Evolutionary conservation across 2,329 filamentous ascomycete species (phyloP).

Genomic region (Xylaria sp.): DNA sequence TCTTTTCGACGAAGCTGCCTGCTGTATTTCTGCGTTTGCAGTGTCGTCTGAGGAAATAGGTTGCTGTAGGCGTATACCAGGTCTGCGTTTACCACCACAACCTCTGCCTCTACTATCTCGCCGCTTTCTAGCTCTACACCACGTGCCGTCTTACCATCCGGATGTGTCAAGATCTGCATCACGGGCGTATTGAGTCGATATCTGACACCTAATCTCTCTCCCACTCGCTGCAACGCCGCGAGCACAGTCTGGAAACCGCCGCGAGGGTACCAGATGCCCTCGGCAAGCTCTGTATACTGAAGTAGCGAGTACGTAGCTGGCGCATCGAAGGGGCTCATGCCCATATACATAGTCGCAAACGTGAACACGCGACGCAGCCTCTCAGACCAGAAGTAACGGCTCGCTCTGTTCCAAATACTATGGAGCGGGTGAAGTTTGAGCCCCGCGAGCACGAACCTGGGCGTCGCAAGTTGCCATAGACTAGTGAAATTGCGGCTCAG

Average conservation of each 20-base stretch:
- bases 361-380: constrained; percentile 76
- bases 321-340: constrained; percentile 80
- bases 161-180: constrained; percentile 61
- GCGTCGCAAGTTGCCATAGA: constrained; percentile 65
- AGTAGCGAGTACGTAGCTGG: constrained; percentile 78
- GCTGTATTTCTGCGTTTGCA: constrained; percentile 47
- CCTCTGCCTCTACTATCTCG: constrained; percentile 68
- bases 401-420: constrained; percentile 72
- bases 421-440: constrained; percentile 75
- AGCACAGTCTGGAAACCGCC: constrained; percentile 76
- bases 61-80: constrained; percentile 79
- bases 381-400: constrained; percentile 76
- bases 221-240: constrained; percentile 70
- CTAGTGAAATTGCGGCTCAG: constrained; percentile 74
- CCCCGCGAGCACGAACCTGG: constrained; percentile 67
- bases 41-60: constrained; percentile 64
- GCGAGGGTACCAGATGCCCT: constrained; percentile 80
- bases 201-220: constrained; percentile 68
- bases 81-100: constrained; percentile 78
- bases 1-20: constrained; percentile 58
- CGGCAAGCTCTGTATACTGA: constrained; percentile 79
- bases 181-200: constrained; percentile 71
- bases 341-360: constrained; percentile 85
- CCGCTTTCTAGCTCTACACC: constrained; percentile 70
- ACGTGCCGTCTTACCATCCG: constrained; percentile 62